A percentile compares a stretch with the other conserved stretches of the same genome.
phyloP scores from a whole-genome alignment of 768 basidiomycete species.

The Amanita thiersii region DNA sequence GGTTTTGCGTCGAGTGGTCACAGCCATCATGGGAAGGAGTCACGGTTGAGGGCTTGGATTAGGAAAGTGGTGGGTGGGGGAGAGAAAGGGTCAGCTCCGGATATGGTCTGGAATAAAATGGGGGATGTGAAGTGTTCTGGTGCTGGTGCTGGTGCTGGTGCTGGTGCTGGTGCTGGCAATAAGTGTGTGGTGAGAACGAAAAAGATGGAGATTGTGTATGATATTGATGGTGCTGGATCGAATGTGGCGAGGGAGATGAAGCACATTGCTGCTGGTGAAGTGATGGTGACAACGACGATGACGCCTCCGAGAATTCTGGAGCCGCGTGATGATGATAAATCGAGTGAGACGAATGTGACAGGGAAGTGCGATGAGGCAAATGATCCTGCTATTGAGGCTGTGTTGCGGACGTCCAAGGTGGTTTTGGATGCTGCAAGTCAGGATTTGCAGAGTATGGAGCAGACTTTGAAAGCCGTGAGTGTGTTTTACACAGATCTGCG shows the following conservation, averaged over 20 bases:
- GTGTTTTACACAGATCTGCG: constrained; percentile 7
- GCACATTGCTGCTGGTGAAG: constrained; percentile 13
- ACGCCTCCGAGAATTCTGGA: constrained; percentile 6
- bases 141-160: neutral
- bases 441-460: constrained; percentile 49
- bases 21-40: constrained; percentile 22
- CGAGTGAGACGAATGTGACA: constrained; percentile 5
- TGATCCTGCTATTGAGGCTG: constrained; percentile 29
- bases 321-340: neutral
- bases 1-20: constrained; percentile 20
- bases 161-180: constrained; percentile 17
- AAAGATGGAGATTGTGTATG: constrained; percentile 30
- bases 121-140: neutral
- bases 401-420: constrained; percentile 35
- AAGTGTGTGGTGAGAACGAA: constrained; percentile 12
- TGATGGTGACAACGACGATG: neutral
- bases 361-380: constrained; percentile 16
- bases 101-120: neutral
- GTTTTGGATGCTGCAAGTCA: constrained; percentile 45
- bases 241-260: constrained; percentile 32
- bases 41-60: constrained; percentile 56
- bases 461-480: constrained; percentile 45
- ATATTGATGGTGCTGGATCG: constrained; percentile 30
- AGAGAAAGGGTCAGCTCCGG: constrained; percentile 9
- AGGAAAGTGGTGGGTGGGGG: constrained; percentile 41